Conservation (phyloP, 495 filamentous ascomycete species). For the Tuber melanosporum region DNA sequence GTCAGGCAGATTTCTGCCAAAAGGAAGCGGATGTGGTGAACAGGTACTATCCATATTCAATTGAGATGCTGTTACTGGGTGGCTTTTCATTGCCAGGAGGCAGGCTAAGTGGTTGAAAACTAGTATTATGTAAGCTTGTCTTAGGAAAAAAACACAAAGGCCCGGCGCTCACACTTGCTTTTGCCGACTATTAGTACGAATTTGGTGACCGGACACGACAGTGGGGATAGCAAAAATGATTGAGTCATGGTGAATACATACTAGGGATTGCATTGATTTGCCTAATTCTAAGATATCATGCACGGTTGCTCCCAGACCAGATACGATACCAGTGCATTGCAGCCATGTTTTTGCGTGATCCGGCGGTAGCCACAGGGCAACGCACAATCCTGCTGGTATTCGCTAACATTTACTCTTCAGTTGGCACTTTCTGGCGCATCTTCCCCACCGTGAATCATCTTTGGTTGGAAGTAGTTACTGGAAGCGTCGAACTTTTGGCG, state of each 20-base stretch:
- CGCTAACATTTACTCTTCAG: neutral
- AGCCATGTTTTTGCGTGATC: neutral
- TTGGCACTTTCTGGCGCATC: neutral
- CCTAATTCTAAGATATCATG: neutral
- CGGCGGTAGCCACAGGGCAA: neutral
- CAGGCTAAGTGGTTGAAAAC: too few relatives aligned
- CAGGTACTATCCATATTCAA: too few relatives aligned
- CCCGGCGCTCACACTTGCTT: too few relatives aligned
- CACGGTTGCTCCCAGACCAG: neutral
- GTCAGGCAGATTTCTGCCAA: too few relatives aligned
- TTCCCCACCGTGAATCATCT: neutral
- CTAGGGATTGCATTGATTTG: neutral
- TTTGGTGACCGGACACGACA: neutral
- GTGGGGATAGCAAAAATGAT: neutral
- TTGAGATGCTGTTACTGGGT: too few relatives aligned
- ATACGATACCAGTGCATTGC: neutral
- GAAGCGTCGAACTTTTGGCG: neutral
- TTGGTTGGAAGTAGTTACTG: neutral
- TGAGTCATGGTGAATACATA: neutral
- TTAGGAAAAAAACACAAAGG: too few relatives aligned
- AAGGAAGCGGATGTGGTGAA: too few relatives aligned
- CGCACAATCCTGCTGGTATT: neutral
- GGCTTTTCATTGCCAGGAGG: too few relatives aligned
- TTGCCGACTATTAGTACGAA: neutral
- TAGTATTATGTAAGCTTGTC: too few relatives aligned